Evolutionary conservation across 257 asterid genomes (phyloP).

Genomic region (Ophiorrhiza pumila): DNA sequence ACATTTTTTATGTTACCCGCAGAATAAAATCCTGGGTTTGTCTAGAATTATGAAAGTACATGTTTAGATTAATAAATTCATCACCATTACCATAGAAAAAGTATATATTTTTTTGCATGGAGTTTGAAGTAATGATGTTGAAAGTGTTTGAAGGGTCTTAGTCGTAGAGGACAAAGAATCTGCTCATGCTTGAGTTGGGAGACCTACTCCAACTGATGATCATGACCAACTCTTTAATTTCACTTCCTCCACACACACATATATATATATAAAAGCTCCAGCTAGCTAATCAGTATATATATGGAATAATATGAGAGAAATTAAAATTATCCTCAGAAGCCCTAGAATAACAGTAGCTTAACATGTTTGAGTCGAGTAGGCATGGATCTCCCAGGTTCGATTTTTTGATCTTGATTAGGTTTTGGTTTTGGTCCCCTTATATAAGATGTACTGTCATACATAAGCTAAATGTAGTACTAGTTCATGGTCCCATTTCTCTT

Average conservation of each 20-base stretch:
- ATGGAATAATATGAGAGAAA: too few species aligned
- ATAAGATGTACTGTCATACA: background rate
- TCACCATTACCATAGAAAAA: too few species aligned
- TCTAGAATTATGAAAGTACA: too few species aligned
- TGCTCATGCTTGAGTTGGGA: conserved; percentile 29
- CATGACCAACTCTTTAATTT: conserved; percentile 32
- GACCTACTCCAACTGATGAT: conserved; percentile 42
- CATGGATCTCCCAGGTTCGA: background rate
- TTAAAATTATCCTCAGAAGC: too few species aligned
- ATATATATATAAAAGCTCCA: too few species aligned
- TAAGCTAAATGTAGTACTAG: background rate
- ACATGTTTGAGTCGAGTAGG: background rate
- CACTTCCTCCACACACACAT: conserved; percentile 1
- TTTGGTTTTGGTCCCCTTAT: background rate
- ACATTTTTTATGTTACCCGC: too few species aligned
- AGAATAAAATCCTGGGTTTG: background rate
- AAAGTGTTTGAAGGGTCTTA: background rate
- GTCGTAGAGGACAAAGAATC: conserved; percentile 15
- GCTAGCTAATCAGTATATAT: too few species aligned
- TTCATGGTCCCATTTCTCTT: conserved; percentile 8
- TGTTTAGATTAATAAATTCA: too few species aligned
- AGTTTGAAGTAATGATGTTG: background rate
- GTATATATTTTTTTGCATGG: too few species aligned
- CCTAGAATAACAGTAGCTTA: background rate
- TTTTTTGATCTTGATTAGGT: background rate